These are phyloP conservation scores for Leishmania gerbilli DNA, from an alignment of 208 protist genomes.

Conservation along the genomic window DNA sequence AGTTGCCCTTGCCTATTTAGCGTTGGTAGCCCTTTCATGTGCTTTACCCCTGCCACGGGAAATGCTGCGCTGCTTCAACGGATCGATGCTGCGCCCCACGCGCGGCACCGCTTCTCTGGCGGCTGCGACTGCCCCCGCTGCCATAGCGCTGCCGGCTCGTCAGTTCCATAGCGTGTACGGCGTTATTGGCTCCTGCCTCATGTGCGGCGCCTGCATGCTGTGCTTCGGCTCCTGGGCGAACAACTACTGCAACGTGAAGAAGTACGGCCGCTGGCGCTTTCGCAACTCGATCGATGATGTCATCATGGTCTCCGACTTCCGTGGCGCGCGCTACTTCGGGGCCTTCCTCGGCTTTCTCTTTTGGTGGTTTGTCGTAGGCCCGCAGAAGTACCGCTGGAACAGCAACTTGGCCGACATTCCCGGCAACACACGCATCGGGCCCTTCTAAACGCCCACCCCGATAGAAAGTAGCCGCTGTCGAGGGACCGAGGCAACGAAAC, in stretches of 20 bases:
- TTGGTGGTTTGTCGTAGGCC: slow-evolving; percentile 87
- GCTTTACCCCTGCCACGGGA: background rate
- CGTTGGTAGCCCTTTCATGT: background rate
- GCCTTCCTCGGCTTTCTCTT: slow-evolving; percentile 77
- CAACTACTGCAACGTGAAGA: slow-evolving; percentile 86
- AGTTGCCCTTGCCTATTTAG: background rate
- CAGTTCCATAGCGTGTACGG: slow-evolving; percentile 66
- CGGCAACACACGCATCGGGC: slow-evolving; percentile 79
- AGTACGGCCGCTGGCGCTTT: slow-evolving; percentile 86
- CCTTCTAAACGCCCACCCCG: slow-evolving; percentile 42
- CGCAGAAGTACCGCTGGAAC: slow-evolving; percentile 82
- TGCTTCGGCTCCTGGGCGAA: slow-evolving; percentile 87
- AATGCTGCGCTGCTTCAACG: slow-evolving; percentile 52
- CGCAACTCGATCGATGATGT: slow-evolving; percentile 87
- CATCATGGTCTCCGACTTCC: slow-evolving; percentile 87
- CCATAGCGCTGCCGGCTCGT: slow-evolving; percentile 21
- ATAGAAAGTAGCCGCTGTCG: background rate
- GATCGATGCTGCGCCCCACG: slow-evolving; percentile 14
- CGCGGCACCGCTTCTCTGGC: slow-evolving; percentile 6
- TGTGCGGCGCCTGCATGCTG: slow-evolving; percentile 71
- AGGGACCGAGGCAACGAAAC: background rate
- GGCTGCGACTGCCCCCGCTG: background rate
- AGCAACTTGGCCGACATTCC: slow-evolving; percentile 77
- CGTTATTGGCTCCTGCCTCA: slow-evolving; percentile 61
- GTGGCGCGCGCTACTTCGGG: slow-evolving; percentile 72